Percentiles rank a stretch among this genome's conserved stretches.
Conservation (phyloP, 2,329 filamentous ascomycete genomes). For the Phialophora chinensis region DNA sequence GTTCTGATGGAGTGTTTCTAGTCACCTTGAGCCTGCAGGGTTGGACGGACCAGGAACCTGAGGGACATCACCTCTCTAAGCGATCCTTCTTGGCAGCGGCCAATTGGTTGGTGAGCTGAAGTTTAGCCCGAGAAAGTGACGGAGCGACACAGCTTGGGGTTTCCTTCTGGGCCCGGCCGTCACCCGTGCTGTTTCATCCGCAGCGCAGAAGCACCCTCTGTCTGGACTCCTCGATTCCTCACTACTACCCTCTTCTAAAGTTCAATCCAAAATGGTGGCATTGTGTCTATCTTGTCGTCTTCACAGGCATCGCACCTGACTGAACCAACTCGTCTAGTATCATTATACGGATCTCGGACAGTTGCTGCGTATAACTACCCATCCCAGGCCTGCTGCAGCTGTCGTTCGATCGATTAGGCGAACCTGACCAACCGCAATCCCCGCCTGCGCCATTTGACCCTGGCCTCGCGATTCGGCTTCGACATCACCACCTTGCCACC, state of each 20-base stretch:
- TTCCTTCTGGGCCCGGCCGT: conserved; percentile 8
- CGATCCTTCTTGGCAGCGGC: conserved; percentile 13
- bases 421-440: conserved; percentile 22
- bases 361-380: neutral
- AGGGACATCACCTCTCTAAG: neutral
- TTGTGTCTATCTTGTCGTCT: conserved; percentile 25
- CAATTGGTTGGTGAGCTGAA: conserved; percentile 13
- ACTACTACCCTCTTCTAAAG: neutral
- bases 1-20: neutral
- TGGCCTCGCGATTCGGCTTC: conserved; percentile 16
- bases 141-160: conserved; percentile 1
- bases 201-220: conserved; percentile 14
- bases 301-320: conserved; percentile 28
- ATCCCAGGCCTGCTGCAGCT: neutral
- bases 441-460: conserved; percentile 31
- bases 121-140: conserved; percentile 12
- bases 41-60: neutral
- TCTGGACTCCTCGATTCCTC: conserved; percentile 10
- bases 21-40: neutral
- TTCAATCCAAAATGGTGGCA: conserved; percentile 28
- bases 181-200: conserved; percentile 18
- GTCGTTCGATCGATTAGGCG: conserved; percentile 20
- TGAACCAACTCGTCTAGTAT: conserved; percentile 4
- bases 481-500: conserved; percentile 33
- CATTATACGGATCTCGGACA: neutral